Conservation (phyloP, 176 grass and related monocot genomes). For the Hordeum marinum region DNA sequence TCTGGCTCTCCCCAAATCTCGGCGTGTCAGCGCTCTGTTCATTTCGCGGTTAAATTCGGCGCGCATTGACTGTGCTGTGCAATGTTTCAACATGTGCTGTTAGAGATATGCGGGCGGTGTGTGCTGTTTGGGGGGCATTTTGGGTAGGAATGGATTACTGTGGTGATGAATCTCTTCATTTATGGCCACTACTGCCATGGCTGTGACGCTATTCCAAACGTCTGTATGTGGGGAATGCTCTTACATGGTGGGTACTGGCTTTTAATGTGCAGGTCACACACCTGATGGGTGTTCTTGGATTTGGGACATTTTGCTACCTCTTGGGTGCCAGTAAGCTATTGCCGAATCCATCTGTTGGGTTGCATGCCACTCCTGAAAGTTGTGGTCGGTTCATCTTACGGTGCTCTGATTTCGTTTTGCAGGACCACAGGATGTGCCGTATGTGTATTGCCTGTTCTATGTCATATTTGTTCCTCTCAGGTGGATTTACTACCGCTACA, state of each 20-base stretch:
- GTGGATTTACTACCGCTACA: constrained; percentile 97
- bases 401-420: constrained; percentile 9
- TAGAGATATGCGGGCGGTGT: neutral
- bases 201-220: constrained; percentile 12
- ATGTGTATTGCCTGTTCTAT: constrained; percentile 96
- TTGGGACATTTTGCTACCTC: constrained; percentile 95
- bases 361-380: neutral
- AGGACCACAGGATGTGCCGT: constrained; percentile 88
- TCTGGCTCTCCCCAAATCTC: neutral
- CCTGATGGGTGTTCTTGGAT: constrained; percentile 89
- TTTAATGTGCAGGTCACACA: constrained; percentile 80
- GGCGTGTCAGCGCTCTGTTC: neutral
- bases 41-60: neutral
- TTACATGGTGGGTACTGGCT: constrained; percentile 13
- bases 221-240: constrained; percentile 5
- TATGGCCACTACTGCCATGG: constrained; percentile 15
- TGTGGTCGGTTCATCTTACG: neutral
- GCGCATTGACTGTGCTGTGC: constrained; percentile 4
- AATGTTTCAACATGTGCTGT: neutral
- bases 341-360: constrained; percentile 16
- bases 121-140: neutral
- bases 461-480: constrained; percentile 86
- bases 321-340: constrained; percentile 88
- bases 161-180: neutral
- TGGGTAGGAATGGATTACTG: neutral